Evolutionary conservation across 805 yeast genomes (phyloP).

Genomic region (Lipomyces mesembrius): DNA sequence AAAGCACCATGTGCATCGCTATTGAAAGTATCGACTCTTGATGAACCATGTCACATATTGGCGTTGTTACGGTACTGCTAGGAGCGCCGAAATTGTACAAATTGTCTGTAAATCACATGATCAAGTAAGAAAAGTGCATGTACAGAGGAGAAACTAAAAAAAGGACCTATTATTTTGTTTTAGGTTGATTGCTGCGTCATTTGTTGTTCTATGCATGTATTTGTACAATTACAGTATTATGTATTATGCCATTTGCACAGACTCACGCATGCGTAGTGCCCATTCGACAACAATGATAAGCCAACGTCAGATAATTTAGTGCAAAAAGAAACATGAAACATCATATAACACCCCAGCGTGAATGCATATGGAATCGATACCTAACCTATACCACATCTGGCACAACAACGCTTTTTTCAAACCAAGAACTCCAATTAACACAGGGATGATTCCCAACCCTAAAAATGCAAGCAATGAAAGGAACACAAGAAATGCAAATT

Average conservation of each 20-base stretch:
- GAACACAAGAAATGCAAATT: neutral
- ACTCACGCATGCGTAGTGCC: neutral
- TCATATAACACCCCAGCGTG: neutral
- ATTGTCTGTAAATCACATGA: neutral
- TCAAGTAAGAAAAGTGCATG: neutral
- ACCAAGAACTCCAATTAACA: neutral
- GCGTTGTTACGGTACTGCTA: neutral
- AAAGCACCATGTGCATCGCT: neutral
- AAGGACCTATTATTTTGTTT: neutral
- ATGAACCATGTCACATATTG: neutral
- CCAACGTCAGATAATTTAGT: neutral
- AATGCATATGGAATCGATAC: neutral
- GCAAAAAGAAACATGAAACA: neutral
- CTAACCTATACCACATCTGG: neutral
- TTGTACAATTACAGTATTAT: slow-evolving; percentile 1
- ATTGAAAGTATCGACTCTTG: neutral
- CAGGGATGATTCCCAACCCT: neutral
- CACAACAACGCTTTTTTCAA: neutral
- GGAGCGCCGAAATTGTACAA: neutral
- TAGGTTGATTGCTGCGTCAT: neutral
- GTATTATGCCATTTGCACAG: neutral
- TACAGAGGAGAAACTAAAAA: neutral
- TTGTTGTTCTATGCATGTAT: neutral
- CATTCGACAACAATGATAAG: neutral
- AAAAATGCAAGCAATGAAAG: neutral